These are phyloP conservation scores for Mycena capillaripes DNA, from an alignment of 768 basidiomycete species.

Conservation along the genomic window DNA sequence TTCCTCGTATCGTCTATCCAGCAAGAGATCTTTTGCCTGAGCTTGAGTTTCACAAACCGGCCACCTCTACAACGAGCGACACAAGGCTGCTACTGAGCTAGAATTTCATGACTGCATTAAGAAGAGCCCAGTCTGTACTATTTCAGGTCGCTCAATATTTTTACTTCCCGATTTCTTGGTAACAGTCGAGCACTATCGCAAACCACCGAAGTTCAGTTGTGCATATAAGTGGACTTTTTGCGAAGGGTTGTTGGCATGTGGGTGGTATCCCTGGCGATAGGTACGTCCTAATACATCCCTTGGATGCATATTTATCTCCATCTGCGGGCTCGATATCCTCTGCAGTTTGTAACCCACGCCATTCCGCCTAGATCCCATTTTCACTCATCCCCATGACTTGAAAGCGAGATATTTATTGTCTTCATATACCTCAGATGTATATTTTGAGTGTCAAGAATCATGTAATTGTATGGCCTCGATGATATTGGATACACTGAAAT, in stretches of 20 bases:
- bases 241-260: conserved; percentile 10
- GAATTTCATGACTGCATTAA: not conserved
- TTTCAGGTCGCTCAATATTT: not conserved
- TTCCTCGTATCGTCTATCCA: not conserved
- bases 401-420: too few species aligned
- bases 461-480: too few species aligned
- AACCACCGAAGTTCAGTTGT: conserved; percentile 16
- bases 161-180: not conserved
- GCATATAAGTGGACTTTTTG: conserved; percentile 1
- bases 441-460: too few species aligned
- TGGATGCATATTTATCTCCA: not conserved
- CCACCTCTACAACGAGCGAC: not conserved
- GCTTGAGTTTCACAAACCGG: not conserved
- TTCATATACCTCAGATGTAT: too few species aligned
- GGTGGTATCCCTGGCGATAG: not conserved
- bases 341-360: too few species aligned
- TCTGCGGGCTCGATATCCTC: not conserved
- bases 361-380: too few species aligned
- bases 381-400: too few species aligned
- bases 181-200: too few species aligned
- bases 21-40: conserved; percentile 4
- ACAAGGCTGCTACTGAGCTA: not conserved
- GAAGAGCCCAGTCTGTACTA: not conserved
- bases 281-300: conserved; percentile 3
- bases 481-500: too few species aligned